Percentiles rank a stretch among this genome's conserved stretches.
Evolutionary conservation across 2,329 filamentous ascomycete species (phyloP).

Genomic region (Fonsecaea nubica): DNA sequence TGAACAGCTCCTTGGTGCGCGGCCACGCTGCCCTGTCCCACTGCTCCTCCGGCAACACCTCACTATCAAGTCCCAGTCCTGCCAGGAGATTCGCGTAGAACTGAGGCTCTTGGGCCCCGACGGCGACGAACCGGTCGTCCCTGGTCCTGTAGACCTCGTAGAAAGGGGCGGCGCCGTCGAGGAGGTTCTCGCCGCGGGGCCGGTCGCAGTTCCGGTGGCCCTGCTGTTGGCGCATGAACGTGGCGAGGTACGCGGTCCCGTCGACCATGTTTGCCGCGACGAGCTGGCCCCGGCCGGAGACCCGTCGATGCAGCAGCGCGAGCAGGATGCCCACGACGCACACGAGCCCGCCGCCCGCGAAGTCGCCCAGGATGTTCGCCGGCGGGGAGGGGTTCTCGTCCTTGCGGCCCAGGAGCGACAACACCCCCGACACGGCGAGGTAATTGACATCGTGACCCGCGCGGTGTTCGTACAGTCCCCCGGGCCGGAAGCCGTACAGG

Average conservation of each 20-base stretch:
- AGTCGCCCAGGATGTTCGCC: conserved; percentile 84
- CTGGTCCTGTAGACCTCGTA: conserved; percentile 87
- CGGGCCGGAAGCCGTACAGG: conserved; percentile 86
- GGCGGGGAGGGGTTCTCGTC: conserved; percentile 78
- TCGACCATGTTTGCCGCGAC: conserved; percentile 98
- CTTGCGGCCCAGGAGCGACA: conserved; percentile 70
- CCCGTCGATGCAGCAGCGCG: conserved; percentile 64
- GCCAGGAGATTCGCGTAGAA: conserved; percentile 75
- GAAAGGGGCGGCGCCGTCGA: conserved; percentile 85
- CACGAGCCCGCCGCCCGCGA: conserved; percentile 83
- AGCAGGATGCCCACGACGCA: conserved; percentile 82
- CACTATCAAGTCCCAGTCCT: conserved; percentile 64
- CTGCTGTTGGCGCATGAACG: conserved; percentile 72
- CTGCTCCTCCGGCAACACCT: conserved; percentile 51
- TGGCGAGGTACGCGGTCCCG: conserved; percentile 77
- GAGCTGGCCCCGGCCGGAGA: conserved; percentile 77
- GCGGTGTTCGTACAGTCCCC: conserved; percentile 83
- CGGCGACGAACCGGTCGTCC: conserved; percentile 78
- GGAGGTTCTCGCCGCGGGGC: conserved; percentile 74
- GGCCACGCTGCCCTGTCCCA: conserved; percentile 71
- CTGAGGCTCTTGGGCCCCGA: conserved; percentile 84
- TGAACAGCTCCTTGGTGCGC: conserved; percentile 66
- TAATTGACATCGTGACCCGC: conserved; percentile 97
- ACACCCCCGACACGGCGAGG: conserved; percentile 80
- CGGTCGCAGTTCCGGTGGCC: conserved; percentile 67